phyloP scores from a whole-genome alignment of 106 monocot species.

The Ottelia alismoides region DNA sequence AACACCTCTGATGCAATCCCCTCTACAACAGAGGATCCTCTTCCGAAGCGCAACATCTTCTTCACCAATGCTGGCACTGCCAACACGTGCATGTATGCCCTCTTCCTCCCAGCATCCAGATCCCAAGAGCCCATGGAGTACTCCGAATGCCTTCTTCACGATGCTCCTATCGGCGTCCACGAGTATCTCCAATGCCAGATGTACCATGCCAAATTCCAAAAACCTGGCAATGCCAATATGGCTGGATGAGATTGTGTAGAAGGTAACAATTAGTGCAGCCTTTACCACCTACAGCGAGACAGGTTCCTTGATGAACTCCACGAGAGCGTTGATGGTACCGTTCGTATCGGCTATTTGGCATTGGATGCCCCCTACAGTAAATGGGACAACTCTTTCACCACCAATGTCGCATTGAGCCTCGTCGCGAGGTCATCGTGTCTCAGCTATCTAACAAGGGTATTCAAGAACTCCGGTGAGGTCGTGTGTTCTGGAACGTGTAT shows the following conservation, averaged over 20 bases:
- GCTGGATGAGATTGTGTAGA: background rate
- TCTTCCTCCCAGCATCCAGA: conserved; percentile 15
- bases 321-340: conserved; percentile 15
- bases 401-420: conserved; percentile 27
- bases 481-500: conserved; percentile 13
- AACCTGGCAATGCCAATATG: conserved; percentile 6
- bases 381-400: conserved; percentile 13
- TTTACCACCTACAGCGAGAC: conserved; percentile 45
- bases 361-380: background rate
- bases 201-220: conserved; percentile 20
- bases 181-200: conserved; percentile 31
- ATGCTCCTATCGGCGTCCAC: conserved; percentile 47
- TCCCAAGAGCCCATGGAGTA: conserved; percentile 25
- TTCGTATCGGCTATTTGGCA: conserved; percentile 2
- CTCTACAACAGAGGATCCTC: no score
- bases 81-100: conserved; percentile 23
- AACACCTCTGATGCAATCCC: no score
- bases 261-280: conserved; percentile 28
- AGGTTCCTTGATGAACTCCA: conserved; percentile 40
- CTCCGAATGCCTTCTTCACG: conserved; percentile 37
- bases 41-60: conserved; percentile 50
- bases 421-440: conserved; percentile 14
- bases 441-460: conserved; percentile 26
- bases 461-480: conserved; percentile 15
- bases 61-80: conserved; percentile 46